These are phyloP conservation scores for Chlorophyllum brunneum DNA, from an alignment of 768 basidiomycete species.

Conservation along the genomic window DNA sequence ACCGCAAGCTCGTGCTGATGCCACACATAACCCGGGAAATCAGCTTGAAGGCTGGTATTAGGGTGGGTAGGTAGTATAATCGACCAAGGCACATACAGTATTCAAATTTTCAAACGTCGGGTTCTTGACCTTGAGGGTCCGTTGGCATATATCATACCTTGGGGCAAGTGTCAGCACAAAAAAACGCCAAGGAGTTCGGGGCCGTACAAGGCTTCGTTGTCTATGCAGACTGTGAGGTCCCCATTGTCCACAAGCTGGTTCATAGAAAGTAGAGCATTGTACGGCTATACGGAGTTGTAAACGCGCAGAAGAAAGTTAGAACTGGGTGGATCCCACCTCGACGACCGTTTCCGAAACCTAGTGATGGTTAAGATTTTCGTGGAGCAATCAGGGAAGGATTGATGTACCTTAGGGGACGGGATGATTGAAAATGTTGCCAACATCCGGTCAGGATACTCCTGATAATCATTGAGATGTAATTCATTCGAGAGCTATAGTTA, in stretches of 20 bases:
- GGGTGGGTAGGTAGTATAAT: neutral
- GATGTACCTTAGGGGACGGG: constrained; percentile 45
- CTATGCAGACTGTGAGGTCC: constrained; percentile 80
- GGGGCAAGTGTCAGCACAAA: neutral
- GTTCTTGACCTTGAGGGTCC: constrained; percentile 59
- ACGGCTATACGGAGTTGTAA: constrained; percentile 63
- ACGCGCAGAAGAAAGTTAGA: constrained; percentile 40
- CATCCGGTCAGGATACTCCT: constrained; percentile 57
- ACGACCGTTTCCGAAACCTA: constrained; percentile 53
- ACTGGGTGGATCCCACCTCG: constrained; percentile 52
- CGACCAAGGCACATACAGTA: constrained; percentile 36
- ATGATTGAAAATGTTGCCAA: constrained; percentile 51
- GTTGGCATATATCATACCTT: constrained; percentile 70
- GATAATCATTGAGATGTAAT: constrained; percentile 1
- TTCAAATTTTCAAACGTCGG: constrained; percentile 72
- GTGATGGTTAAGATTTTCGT: too few relatives aligned
- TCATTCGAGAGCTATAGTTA: neutral
- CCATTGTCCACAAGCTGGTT: constrained; percentile 89
- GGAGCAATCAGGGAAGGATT: neutral
- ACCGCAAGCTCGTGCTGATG: constrained; percentile 85
- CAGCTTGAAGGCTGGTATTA: constrained; percentile 42
- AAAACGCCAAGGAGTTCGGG: neutral
- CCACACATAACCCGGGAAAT: constrained; percentile 93
- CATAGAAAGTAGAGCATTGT: constrained; percentile 79
- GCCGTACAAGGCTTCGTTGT: constrained; percentile 81